Conservation (phyloP, 768 basidiomycete genomes). For the Pleurotus tuber-regium region DNA sequence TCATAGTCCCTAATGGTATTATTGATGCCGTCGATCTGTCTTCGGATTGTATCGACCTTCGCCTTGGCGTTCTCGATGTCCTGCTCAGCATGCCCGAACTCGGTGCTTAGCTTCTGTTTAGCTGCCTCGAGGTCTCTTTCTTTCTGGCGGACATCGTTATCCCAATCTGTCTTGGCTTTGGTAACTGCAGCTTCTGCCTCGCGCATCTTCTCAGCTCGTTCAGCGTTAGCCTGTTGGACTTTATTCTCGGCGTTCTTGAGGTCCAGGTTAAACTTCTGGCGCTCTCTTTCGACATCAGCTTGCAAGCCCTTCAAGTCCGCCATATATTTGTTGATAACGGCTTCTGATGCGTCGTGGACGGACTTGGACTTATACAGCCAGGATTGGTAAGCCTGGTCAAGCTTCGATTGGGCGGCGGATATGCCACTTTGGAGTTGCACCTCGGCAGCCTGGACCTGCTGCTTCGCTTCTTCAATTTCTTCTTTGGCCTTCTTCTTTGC, state of each 20-base stretch:
- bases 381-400: not conserved
- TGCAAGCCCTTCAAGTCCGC: constrained; percentile 1
- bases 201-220: not conserved
- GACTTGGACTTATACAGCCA: not conserved
- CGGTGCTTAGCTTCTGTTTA: not conserved
- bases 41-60: not conserved
- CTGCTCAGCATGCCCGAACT: constrained; percentile 3
- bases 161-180: not conserved
- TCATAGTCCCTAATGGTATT: not conserved
- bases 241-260: not conserved
- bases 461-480: constrained; percentile 2
- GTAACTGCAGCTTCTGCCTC: not conserved
- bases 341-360: not conserved
- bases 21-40: not conserved
- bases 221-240: not conserved
- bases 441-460: constrained; percentile 1
- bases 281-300: not conserved
- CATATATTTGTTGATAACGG: not conserved
- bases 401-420: not conserved
- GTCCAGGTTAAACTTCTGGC: not conserved
- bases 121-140: not conserved
- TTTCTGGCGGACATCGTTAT: not conserved
- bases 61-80: not conserved
- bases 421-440: not conserved
- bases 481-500: constrained; percentile 2